Evolutionary conservation across 768 basidiomycete species (phyloP).

Genomic region (Calocybe cyanea): DNA sequence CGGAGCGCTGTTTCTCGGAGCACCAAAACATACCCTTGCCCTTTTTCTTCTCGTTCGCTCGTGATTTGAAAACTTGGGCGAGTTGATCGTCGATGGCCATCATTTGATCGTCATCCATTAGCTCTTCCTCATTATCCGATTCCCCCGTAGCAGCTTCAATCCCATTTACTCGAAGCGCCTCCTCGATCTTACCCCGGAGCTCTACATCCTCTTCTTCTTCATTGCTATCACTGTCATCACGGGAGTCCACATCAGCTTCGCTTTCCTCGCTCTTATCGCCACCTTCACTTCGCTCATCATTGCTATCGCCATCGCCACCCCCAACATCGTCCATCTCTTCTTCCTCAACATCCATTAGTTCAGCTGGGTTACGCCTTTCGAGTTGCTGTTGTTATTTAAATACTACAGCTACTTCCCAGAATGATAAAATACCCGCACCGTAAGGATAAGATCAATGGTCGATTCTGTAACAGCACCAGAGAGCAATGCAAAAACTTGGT

Average conservation of each 20-base stretch:
- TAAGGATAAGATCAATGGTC: conserved; percentile 77
- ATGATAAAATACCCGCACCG: conserved; percentile 45
- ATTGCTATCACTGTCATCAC: conserved; percentile 31
- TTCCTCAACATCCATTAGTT: conserved; percentile 46
- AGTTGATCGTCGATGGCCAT: conserved; percentile 93
- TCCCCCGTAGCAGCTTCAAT: conserved; percentile 54
- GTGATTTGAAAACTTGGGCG: conserved; percentile 77
- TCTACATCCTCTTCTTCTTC: conserved; percentile 55
- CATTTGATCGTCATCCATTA: conserved; percentile 98
- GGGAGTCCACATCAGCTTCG: conserved; percentile 32
- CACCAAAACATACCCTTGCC: conserved; percentile 52
- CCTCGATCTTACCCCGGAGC: conserved; percentile 65
- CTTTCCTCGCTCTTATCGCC: conserved; percentile 29
- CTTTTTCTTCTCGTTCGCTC: conserved; percentile 54
- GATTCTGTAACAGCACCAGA: conserved; percentile 61
- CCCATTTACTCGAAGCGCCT: conserved; percentile 57
- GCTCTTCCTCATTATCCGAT: conserved; percentile 59
- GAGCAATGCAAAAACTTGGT: conserved; percentile 73
- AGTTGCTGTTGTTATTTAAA: conserved; percentile 60
- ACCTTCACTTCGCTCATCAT: conserved; percentile 34
- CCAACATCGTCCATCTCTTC: conserved; percentile 41
- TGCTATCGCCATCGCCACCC: conserved; percentile 34
- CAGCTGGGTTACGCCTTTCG: conserved; percentile 61
- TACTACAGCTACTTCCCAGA: conserved; percentile 3
- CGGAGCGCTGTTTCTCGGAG: background rate